Base-by-base conservation (phyloP, 2,329 filamentous ascomycete genomes). In the Tolypocladium amazonense region DNA sequence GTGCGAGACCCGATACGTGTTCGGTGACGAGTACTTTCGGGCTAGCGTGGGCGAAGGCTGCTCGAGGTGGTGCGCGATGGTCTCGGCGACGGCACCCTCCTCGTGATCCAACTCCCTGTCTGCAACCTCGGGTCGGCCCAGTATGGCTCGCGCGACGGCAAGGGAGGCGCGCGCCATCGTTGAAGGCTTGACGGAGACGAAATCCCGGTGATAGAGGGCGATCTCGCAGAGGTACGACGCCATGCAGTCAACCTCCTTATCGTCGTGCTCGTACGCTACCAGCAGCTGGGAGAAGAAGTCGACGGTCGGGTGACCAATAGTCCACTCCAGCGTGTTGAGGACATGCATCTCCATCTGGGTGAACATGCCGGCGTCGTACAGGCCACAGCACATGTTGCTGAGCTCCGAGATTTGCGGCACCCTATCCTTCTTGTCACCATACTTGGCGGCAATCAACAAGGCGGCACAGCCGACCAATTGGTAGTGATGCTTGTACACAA, bases 261-360 rank as follows among this genome's bases (percentile, higher is more conserved):
- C 90, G 69, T 88, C 83, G 38, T 77, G 76, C 72, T 89, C 90
- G 73, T 96, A 90, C 54, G 89, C 84, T 45, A 95, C 84, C 63
- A 93, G 91, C 62, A 97, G 79, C 71, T 96, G 89, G 55, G 95
- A 83, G 77, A 97, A 99, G 73, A 88, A 90, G 75, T 97, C 93
- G 65, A 97, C 90, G 35, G 94, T 97, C 1, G 94, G 92, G 76
- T 97, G 93, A 59, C 94, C 94, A 66, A 99, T 89, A 66, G 88
- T 86, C 94, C 94, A 99, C 73, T 95, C 91, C 61, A 99, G 84
- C 1, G 94, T 99, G 77, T 97, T 95, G 67, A 99, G 83, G 43
- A 99, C 93, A 74, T 99, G 94, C 92, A 95, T 97, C 79, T 99
- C 94, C 94, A 99, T 99, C 76, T 99, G 94, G 14, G 92, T 93